phyloP scores from a whole-genome alignment of 169 alveolate species.

The Theileria parva region DNA sequence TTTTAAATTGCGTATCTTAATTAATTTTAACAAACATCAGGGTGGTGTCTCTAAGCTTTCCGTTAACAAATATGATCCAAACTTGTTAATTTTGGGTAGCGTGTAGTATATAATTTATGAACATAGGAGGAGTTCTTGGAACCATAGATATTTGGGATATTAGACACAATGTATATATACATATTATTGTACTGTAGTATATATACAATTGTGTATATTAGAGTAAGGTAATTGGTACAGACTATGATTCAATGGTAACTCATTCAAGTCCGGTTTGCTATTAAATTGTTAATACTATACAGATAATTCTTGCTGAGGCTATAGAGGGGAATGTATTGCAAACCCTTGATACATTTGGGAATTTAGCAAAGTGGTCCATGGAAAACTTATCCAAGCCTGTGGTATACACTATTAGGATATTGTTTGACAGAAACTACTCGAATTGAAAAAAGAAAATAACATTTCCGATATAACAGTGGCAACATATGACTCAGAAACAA shows the following conservation, averaged over 20 bases:
- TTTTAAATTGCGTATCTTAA: neutral
- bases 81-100: neutral
- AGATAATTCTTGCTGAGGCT: neutral
- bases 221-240: neutral
- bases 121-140: slow-evolving; percentile 4
- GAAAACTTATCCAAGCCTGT: neutral
- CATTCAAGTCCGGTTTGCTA: neutral
- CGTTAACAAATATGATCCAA: neutral
- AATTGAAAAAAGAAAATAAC: neutral
- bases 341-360: neutral
- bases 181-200: neutral
- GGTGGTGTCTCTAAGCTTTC: slow-evolving; percentile 3
- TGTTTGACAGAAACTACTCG: neutral
- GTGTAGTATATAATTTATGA: neutral
- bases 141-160: slow-evolving; percentile 5
- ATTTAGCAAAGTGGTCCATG: neutral
- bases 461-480: neutral
- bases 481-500: neutral
- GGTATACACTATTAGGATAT: neutral
- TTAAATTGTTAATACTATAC: neutral
- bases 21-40: neutral
- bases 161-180: neutral
- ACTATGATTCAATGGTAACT: neutral
- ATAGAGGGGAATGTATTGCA: neutral
- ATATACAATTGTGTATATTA: neutral